phyloP scores from a whole-genome alignment of 1,284 basidiomycete species.

The Agroathelia rolfsii region DNA sequence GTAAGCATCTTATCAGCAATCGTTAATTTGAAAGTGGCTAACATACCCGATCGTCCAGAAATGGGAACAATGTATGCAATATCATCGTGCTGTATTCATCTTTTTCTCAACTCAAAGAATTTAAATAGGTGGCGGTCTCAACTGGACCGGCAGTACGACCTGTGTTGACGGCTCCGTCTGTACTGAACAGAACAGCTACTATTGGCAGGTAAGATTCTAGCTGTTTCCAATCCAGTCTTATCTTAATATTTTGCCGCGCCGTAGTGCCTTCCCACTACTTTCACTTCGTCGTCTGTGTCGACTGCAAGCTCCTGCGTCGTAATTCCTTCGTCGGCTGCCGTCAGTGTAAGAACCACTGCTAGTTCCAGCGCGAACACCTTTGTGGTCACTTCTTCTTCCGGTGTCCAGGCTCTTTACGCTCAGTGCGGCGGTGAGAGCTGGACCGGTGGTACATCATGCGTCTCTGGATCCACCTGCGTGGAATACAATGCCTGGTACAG shows the following conservation, averaged over 20 bases:
- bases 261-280: constrained; percentile 14
- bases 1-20: no score
- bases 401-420: no score
- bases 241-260: constrained; percentile 36
- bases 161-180: constrained; percentile 33
- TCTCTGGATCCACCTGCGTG: constrained; percentile 24
- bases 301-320: constrained; percentile 15
- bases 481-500: constrained; percentile 16
- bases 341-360: no score
- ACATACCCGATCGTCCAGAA: no score
- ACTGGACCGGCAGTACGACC: constrained; percentile 31
- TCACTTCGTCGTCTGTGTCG: constrained; percentile 15
- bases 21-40: no score
- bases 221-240: constrained; percentile 25
- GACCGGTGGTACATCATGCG: constrained; percentile 31
- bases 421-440: constrained; percentile 26
- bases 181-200: constrained; percentile 32
- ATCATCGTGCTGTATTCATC: no score
- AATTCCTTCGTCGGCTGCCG: constrained; percentile 2
- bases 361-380: no score
- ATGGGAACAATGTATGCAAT: not conserved
- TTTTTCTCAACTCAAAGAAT: not conserved
- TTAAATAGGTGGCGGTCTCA: no score
- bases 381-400: no score
- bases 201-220: constrained; percentile 9